phyloP scores from a whole-genome alignment of 106 monocot genomes.

The Apostasia ramifera region DNA sequence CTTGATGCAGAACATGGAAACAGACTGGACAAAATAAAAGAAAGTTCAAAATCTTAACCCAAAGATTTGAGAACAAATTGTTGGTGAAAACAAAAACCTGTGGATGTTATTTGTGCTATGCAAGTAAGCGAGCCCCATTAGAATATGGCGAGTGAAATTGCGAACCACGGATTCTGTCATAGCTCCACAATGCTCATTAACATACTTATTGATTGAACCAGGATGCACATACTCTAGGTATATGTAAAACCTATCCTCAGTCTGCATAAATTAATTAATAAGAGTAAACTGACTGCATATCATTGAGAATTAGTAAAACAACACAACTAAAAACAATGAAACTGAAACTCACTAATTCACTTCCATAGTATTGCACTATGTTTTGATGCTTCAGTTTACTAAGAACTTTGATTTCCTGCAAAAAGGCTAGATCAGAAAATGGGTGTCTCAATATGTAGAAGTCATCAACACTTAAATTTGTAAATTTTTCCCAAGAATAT shows the following conservation, averaged over 20 bases:
- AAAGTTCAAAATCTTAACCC: too few species aligned
- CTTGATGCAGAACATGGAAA: too few species aligned
- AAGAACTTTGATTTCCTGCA: conserved; percentile 93
- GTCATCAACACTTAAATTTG: too few species aligned
- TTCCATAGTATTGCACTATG: conserved; percentile 95
- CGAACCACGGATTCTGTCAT: conserved; percentile 97
- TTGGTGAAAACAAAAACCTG: conserved; percentile 42
- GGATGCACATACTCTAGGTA: conserved; percentile 90
- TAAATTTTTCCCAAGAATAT: too few species aligned
- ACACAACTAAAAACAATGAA: conserved; percentile 2
- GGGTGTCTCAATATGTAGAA: too few species aligned
- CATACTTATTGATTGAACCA: conserved; percentile 91
- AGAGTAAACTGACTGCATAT: conserved; percentile 8
- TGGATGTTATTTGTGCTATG: conserved; percentile 84
- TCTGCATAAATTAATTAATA: conserved; percentile 37
- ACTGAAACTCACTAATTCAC: conserved; percentile 74
- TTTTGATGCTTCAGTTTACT: conserved; percentile 93
- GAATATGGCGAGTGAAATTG: conserved; percentile 95
- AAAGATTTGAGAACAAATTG: conserved; percentile 3
- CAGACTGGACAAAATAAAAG: too few species aligned
- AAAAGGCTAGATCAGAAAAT: conserved; percentile 8
- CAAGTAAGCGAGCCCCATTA: conserved; percentile 78
- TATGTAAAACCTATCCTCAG: conserved; percentile 82
- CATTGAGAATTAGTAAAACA: conserved; percentile 2
- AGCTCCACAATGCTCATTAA: conserved; percentile 65